Evolutionary conservation across 345 rosid genomes (phyloP).

Genomic region (Corymbia maculata): DNA sequence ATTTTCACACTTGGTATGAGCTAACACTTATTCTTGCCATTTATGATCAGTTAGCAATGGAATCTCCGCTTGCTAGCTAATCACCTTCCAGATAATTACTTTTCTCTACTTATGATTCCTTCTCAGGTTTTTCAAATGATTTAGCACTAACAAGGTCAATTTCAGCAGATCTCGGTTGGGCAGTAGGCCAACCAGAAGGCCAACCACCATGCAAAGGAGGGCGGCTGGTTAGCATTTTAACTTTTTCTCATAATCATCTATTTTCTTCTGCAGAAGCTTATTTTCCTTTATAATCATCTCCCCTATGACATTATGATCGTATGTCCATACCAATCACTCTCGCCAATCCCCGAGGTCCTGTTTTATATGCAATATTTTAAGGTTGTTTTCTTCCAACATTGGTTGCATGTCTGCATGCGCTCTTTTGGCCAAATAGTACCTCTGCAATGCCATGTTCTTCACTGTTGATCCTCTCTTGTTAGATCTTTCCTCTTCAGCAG

Average conservation of each 20-base stretch:
- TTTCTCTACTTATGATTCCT: not conserved
- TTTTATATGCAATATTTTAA: not conserved
- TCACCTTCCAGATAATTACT: not conserved
- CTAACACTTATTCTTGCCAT: not conserved
- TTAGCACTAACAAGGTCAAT: not conserved
- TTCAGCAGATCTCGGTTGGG: too few species aligned
- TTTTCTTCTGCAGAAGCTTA: not conserved
- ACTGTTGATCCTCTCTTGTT: not conserved
- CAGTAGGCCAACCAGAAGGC: too few species aligned
- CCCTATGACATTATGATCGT: not conserved
- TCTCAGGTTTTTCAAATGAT: not conserved
- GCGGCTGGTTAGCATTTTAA: not conserved
- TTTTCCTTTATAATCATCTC: not conserved
- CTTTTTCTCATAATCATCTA: not conserved
- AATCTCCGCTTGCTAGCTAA: not conserved
- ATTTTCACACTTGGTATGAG: not conserved
- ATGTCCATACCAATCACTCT: not conserved
- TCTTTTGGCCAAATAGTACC: not conserved
- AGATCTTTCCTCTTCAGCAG: not conserved
- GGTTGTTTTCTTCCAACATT: not conserved
- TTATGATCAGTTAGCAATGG: not conserved
- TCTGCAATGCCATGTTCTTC: not conserved
- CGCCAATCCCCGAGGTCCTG: not conserved
- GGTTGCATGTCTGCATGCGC: not conserved
- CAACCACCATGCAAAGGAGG: not conserved